Evolutionary conservation across 1,284 basidiomycete species (phyloP).

Genomic region (Trichosporon sp.): DNA sequence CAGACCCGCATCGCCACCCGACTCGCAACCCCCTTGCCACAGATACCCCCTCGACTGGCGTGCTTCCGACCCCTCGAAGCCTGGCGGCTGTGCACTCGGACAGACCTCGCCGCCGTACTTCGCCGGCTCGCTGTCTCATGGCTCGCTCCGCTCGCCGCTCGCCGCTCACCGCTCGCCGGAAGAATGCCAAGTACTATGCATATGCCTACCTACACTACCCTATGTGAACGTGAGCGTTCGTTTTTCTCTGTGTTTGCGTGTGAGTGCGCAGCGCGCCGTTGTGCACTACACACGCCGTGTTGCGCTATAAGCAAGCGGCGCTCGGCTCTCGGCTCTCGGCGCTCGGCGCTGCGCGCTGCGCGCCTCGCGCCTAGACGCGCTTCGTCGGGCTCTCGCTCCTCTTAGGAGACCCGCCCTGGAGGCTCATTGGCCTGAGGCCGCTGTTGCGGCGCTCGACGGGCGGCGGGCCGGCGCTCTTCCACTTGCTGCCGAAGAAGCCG

Average conservation of each 20-base stretch:
- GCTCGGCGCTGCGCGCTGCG: not conserved
- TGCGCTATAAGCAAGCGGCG: no score
- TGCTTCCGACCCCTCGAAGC: no score
- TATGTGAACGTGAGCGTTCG: not conserved
- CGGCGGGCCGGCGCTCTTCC: not conserved
- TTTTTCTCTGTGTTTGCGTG: not conserved
- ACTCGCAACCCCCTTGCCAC: no score
- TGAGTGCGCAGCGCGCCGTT: no score
- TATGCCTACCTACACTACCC: not conserved
- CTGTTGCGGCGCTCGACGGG: not conserved
- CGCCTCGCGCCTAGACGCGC: not conserved
- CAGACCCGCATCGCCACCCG: no score
- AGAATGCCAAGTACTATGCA: not conserved
- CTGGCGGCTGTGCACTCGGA: no score
- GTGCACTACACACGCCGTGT: not conserved
- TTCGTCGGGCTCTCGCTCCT: slow-evolving; percentile 6
- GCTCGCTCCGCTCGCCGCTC: no score
- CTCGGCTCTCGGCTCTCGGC: not conserved
- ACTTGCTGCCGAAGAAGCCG: slow-evolving; percentile 2
- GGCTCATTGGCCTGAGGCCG: not conserved
- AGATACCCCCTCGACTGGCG: no score
- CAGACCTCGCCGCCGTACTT: no score
- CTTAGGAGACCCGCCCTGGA: slow-evolving; percentile 5
- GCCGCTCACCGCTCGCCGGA: not conserved
- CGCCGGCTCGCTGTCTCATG: no score